These are phyloP conservation scores for Diacronema lutheri DNA, from an alignment of 78 protist species.

Conservation along the genomic window DNA sequence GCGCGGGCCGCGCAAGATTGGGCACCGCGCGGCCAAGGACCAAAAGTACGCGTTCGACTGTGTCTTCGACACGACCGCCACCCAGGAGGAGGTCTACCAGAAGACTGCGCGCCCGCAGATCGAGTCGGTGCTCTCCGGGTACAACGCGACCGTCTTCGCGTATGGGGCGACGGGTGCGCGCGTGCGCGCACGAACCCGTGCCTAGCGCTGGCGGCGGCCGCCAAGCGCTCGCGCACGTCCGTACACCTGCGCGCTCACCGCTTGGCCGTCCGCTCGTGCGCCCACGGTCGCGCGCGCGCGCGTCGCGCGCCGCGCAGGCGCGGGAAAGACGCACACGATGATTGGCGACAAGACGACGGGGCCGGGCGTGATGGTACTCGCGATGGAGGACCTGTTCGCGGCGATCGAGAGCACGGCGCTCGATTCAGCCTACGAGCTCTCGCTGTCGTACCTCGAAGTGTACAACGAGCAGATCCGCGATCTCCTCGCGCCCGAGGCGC, in stretches of 20 bases:
- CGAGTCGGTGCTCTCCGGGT: conserved; percentile 15
- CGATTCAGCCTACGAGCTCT: background rate
- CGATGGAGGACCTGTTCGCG: background rate
- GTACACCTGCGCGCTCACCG: too few relatives aligned
- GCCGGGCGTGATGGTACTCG: conserved; percentile 5
- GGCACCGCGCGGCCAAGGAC: too few relatives aligned
- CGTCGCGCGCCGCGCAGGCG: background rate
- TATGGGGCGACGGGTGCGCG: conserved; percentile 63
- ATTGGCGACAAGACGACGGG: background rate
- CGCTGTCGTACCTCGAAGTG: background rate
- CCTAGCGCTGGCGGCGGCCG: too few relatives aligned
- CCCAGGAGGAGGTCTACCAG: background rate
- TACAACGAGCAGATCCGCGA: background rate
- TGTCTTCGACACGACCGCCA: background rate
- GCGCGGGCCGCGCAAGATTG: too few relatives aligned
- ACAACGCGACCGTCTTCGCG: conserved; percentile 58
- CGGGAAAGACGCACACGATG: conserved; percentile 22
- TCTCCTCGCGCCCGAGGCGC: background rate
- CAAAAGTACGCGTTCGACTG: conserved; percentile 7
- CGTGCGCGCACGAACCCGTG: too few relatives aligned
- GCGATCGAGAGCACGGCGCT: background rate
- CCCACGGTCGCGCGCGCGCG: too few relatives aligned
- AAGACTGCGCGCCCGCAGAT: background rate
- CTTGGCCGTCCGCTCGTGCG: too few relatives aligned
- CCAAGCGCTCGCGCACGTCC: too few relatives aligned